Evolutionary conservation across 805 yeast genomes (phyloP), one percentile per base, ranked within the genome.

Genomic region (Sugiyamaella boreocaroliniensis): DNA sequence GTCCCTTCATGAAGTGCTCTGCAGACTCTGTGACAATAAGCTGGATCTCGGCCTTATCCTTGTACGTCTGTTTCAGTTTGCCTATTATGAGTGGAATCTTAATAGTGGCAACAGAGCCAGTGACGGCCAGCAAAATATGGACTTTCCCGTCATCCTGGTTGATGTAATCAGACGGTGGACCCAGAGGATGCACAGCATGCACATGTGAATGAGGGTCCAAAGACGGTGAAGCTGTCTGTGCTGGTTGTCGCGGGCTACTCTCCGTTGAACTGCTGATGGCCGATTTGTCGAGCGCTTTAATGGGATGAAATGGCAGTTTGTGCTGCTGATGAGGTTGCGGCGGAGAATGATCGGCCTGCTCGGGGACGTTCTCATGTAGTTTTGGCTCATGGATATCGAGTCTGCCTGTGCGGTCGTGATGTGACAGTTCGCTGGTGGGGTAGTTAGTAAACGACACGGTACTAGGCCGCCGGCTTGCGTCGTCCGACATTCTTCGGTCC

Each of bases 21-120:
- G 73, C 67, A 2, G 71, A 64, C 19, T 59, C 54, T 4, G 97
- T 89, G 20, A 86, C 86, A 20, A 90, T 88, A 49, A 90, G 72
- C 68, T 90, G 97, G 56, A 90, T 86, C 2, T 89, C 82, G 2
- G 89, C 83, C 54, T 81, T 82, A 47, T 81, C 80, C 7, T 72
- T 80, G 68, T 86, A 92, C 6, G 85, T 76, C 67, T 88, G 87
- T 65, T 83, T 85, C 48, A 93, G 75, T 66, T 89, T 88, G 64
- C 85, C 95, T 58, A 93, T 88, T 41, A 93, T 89, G 58, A 85
- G 68, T 0, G 97, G 96, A 19, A 93, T 83, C 68, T 93, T 93
- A 57, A 93, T 89, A 2, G 98, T 88, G 4, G 99, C 99, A 2
- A 93, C 97, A 1, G 96, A 86, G 0, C 99, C 99, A 0, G 98